These are phyloP conservation scores for Phytophthora pseudosyringae DNA, from an alignment of 352 stramenopile species.

Conservation along the genomic window DNA sequence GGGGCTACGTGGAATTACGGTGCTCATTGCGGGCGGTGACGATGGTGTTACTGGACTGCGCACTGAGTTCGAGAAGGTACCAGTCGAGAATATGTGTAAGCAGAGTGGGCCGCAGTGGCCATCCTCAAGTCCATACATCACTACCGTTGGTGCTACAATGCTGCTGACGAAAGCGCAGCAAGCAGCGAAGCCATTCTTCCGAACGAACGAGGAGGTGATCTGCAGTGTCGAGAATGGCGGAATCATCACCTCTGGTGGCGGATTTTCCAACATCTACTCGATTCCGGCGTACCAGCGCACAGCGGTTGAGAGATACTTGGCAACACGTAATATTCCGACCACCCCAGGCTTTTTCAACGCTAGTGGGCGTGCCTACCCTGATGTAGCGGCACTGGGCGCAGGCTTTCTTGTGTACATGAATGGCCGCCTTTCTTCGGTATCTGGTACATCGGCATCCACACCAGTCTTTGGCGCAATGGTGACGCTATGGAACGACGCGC, in stretches of 20 bases:
- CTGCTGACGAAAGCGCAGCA: conserved; percentile 34
- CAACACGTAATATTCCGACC: conserved; percentile 51
- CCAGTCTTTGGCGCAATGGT: conserved; percentile 88
- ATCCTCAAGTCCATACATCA: conserved; percentile 90
- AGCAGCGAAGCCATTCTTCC: conserved; percentile 60
- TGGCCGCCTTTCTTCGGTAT: conserved; percentile 52
- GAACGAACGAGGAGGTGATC: conserved; percentile 75
- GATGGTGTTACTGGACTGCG: conserved; percentile 85
- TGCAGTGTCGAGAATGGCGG: conserved; percentile 74
- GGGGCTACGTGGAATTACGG: conserved; percentile 84
- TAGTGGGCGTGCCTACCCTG: conserved; percentile 88
- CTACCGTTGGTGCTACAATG: conserved; percentile 91
- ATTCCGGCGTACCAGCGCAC: conserved; percentile 79
- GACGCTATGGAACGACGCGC: conserved; percentile 87
- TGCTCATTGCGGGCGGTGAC: conserved; percentile 89
- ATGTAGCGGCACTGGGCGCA: conserved; percentile 82
- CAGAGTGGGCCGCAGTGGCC: conserved; percentile 79
- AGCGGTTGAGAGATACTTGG: conserved; percentile 73
- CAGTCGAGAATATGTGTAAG: conserved; percentile 57
- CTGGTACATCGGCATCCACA: conserved; percentile 88
- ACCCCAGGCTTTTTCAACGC: conserved; percentile 77
- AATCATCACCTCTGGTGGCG: conserved; percentile 87
- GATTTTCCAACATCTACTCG: conserved; percentile 87
- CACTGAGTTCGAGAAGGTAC: conserved; percentile 67
- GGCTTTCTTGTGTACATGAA: conserved; percentile 75